phyloP scores from a whole-genome alignment of 345 rosid genomes.

The Euphorbia pulcherrima region DNA sequence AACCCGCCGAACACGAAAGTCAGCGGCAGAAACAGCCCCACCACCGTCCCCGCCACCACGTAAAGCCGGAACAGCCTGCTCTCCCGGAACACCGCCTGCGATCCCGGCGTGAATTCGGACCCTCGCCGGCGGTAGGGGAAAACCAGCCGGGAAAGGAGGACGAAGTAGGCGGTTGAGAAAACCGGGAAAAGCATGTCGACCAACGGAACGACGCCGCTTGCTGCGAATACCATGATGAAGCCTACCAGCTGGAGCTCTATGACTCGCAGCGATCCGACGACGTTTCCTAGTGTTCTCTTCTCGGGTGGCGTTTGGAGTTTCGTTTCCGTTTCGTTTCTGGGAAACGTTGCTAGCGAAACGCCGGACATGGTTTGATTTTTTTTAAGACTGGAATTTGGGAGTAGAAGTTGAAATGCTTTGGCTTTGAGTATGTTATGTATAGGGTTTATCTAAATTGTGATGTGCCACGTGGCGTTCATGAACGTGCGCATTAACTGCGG shows the following conservation, averaged over 20 bases:
- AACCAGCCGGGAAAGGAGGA: conserved; percentile 57
- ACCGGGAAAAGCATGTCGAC: conserved; percentile 78
- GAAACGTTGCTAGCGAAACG: conserved; percentile 56
- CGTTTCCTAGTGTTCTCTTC: conserved; percentile 30
- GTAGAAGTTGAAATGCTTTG: not conserved
- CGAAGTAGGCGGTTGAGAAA: conserved; percentile 52
- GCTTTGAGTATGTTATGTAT: too few relatives aligned
- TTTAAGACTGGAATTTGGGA: not conserved
- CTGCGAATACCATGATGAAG: conserved; percentile 80
- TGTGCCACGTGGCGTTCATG: conserved; percentile 9
- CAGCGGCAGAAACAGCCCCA: conserved; percentile 78
- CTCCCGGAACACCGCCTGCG: conserved; percentile 58
- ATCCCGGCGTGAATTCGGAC: conserved; percentile 10
- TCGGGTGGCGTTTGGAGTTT: conserved; percentile 16
- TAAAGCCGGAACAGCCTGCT: conserved; percentile 57
- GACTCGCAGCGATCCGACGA: conserved; percentile 75
- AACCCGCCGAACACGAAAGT: conserved; percentile 89
- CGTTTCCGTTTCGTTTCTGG: conserved; percentile 35
- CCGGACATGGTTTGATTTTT: conserved; percentile 55
- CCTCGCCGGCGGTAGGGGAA: conserved; percentile 51
- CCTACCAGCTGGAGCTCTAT: conserved; percentile 88
- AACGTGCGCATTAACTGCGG: too few relatives aligned
- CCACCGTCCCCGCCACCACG: conserved; percentile 56
- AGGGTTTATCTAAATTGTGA: not conserved
- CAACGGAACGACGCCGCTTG: conserved; percentile 81